phyloP scores from a whole-genome alignment of 2,329 filamentous ascomycete genomes.

The Ophiostoma populinum region DNA sequence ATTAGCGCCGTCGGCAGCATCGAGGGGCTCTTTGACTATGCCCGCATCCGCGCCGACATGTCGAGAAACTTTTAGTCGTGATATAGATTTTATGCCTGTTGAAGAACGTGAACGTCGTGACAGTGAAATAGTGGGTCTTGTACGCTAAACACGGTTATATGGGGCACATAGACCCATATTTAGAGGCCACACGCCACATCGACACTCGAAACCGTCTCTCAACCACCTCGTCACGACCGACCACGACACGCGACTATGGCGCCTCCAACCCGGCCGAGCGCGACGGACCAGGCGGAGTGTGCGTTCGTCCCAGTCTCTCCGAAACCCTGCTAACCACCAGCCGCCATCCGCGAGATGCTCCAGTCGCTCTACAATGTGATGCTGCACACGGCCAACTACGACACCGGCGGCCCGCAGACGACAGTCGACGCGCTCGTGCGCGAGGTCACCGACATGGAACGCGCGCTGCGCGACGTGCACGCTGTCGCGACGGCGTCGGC shows the following conservation, averaged over 20 bases:
- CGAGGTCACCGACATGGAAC: conserved; percentile 30
- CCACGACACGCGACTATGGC: conserved; percentile 19
- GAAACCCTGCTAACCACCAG: neutral
- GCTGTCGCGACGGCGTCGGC: conserved; percentile 20
- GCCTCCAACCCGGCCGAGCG: conserved; percentile 18
- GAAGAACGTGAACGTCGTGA: too few relatives aligned
- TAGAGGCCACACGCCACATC: too few relatives aligned
- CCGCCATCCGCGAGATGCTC: conserved; percentile 28
- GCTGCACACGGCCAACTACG: conserved; percentile 45
- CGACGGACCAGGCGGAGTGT: conserved; percentile 11
- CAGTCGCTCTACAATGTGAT: conserved; percentile 47
- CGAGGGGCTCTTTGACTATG: conserved; percentile 68
- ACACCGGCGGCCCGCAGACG: conserved; percentile 26
- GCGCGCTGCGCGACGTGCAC: conserved; percentile 23
- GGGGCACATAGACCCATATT: too few relatives aligned
- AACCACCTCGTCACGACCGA: too few relatives aligned
- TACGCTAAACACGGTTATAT: too few relatives aligned
- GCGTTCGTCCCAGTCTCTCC: neutral
- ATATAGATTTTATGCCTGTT: neutral
- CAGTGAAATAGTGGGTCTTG: too few relatives aligned
- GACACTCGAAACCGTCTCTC: too few relatives aligned
- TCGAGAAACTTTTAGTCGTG: conserved; percentile 19
- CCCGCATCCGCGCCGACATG: conserved; percentile 20
- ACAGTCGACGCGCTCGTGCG: conserved; percentile 37
- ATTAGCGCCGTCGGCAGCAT: conserved; percentile 85